Base-by-base conservation (phyloP, 179 eudicot species). In the Spergularia azorica region DNA sequence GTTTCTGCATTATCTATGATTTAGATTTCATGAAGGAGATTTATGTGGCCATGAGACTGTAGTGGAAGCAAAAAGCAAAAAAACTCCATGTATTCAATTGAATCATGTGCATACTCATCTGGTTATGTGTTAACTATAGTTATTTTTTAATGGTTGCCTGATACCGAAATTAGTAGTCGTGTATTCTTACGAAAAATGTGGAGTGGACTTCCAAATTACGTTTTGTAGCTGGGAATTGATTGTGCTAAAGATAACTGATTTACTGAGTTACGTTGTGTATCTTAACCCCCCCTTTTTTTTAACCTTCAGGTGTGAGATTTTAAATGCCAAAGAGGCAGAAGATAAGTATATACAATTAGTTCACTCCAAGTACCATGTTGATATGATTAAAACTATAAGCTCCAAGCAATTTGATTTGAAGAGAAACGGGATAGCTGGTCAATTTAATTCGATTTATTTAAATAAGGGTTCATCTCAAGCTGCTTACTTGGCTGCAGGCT, bases 401-500 rank as follows among this genome's bases (percentile, higher is more conserved):
- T 94, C 94, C 82, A 80, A 79, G 77, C 86, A 77, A 63, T 79
- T 78, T 26, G 87, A 83, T 70, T 87, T 90, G 2, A 78, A 65
- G 66, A 87, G 97, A 75, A 41, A 79, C 57, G 85, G 78, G 78
- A 79, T 87, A 43, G 93, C 99, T 64, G 76, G 86, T 26, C 83
- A 79, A 17, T 94, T 78, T 71, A 90, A 88, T 84, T 96, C 99
- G 32, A 87, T 96, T 71, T 94, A 96, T 83, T 85, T 96, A 69
- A 96, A 92, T 82, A 86, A 90, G 82, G 92, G 96, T 74, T 91
- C 99, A 74, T 89, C 99, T 3, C 91, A 92, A 87, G 91, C 98
- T 85, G 96, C 99, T 75, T 88, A 79, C 81, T 89, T 96, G 81
- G 96, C 99, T 71, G 98, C 99, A 55, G 99, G 99, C 71, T 94